Percentiles rank a stretch among this genome's conserved stretches.
Evolutionary conservation across 1,284 basidiomycete species (phyloP).

Genomic region (Rhodofomes roseus): DNA sequence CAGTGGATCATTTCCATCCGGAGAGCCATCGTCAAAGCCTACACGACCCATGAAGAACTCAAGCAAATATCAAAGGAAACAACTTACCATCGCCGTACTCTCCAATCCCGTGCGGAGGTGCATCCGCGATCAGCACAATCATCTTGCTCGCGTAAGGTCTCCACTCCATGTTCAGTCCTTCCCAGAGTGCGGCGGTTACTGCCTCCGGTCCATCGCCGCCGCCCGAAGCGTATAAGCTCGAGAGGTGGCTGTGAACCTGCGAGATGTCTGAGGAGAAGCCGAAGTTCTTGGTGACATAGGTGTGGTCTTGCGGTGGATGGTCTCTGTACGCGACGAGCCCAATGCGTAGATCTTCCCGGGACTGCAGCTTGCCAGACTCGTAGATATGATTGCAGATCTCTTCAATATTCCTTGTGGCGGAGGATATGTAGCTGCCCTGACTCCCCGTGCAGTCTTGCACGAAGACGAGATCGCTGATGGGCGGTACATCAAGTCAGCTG

Average conservation of each 20-base stretch:
- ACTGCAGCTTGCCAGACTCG: constrained; percentile 87
- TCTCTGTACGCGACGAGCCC: constrained; percentile 90
- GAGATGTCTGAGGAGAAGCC: constrained; percentile 92
- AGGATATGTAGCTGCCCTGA: constrained; percentile 80
- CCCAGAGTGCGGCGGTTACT: constrained; percentile 90
- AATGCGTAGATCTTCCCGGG: constrained; percentile 85
- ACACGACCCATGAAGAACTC: constrained; percentile 15
- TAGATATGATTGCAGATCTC: constrained; percentile 96
- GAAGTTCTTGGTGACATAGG: constrained; percentile 90
- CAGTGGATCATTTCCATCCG: constrained; percentile 91
- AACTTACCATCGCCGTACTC: constrained; percentile 86
- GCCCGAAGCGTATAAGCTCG: constrained; percentile 85
- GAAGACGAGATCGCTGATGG: constrained; percentile 76
- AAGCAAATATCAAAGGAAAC: constrained; percentile 7
- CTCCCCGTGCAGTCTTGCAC: constrained; percentile 92
- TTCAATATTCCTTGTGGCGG: constrained; percentile 97
- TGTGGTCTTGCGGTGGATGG: constrained; percentile 94
- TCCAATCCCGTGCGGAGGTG: constrained; percentile 93
- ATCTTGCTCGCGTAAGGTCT: constrained; percentile 88
- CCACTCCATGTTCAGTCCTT: constrained; percentile 90
- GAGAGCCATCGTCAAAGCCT: constrained; percentile 91
- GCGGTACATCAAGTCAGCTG: constrained; percentile 6
- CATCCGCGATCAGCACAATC: constrained; percentile 95
- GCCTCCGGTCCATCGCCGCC: constrained; percentile 99
- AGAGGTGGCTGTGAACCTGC: constrained; percentile 83